Conservation (phyloP, 1,284 basidiomycete genomes). For the Ganoderma meredithae region DNA sequence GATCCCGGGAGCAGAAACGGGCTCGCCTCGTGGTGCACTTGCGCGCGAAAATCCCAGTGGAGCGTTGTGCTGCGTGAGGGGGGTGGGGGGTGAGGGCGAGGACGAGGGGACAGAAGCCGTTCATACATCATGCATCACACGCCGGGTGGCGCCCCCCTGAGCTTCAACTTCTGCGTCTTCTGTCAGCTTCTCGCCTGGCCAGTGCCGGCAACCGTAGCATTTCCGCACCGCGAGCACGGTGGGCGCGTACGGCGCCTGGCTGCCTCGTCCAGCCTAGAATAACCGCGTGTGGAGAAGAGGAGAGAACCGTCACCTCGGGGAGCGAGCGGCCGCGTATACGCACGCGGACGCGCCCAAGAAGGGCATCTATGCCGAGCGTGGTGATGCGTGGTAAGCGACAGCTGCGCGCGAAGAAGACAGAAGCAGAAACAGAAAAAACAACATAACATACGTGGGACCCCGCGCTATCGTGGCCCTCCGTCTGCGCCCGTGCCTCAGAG, state of each 20-base stretch:
- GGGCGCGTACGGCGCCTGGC: not conserved
- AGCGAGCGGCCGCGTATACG: no score
- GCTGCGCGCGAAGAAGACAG: not conserved
- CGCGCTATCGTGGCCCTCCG: not conserved
- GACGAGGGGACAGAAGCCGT: not conserved
- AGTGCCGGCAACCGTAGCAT: not conserved
- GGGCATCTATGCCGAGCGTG: not conserved
- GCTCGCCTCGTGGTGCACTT: not conserved
- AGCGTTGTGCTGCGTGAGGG: not conserved
- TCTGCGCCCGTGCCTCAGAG: not conserved
- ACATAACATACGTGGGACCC: not conserved
- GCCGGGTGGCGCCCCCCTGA: not conserved
- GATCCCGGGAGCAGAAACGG: not conserved
- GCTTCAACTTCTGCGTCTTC: not conserved
- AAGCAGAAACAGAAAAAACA: not conserved
- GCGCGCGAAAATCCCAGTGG: constrained; percentile 5
- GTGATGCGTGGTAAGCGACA: not conserved
- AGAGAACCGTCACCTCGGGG: no score
- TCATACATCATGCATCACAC: not conserved
- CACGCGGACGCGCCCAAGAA: not conserved
- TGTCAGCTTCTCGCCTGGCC: not conserved
- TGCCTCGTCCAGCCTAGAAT: constrained; percentile 5
- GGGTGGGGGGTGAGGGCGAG: no score
- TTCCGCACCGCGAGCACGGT: not conserved
- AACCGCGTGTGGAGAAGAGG: not conserved